Evolutionary conservation across 495 filamentous ascomycete species (phyloP), one percentile per base, ranked within the genome.

Genomic region (Xylaria scruposa): DNA sequence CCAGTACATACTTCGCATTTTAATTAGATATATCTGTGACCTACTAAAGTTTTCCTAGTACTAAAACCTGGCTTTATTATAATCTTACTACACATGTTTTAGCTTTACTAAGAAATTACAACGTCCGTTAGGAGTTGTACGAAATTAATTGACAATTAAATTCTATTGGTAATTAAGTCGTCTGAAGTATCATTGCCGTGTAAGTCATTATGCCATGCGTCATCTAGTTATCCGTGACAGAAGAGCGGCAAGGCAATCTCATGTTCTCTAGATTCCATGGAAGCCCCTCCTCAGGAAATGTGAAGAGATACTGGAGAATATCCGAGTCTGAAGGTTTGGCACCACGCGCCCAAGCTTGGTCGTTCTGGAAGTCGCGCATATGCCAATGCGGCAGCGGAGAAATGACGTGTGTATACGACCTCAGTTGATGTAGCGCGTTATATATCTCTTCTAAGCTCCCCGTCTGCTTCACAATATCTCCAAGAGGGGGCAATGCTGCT

Each of bases 371-470:
- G 6, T 31, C 10, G 63, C 19, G 24, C n/a, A 4, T 0, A 10
- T 51, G 17, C 19, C 13, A 51, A 13, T 38, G 19, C 17, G 17
- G 46, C 15, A 3, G 17, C 9, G 17, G 63, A 8, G 26, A 36
- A 26, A 53, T 21, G 7, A 7, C 44, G 5, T 53, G 26, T 53
- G 63, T 31, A 53, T 51, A 49, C 26, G 63, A 36, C 29, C 44
- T 66, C 46, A 66, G 63, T 10, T 53, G 21, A n/a, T 53, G 63
- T 15, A 66, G 4, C 12, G 62, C 62, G 9, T 42, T 42, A 49
- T 47, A 65, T 10, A 46, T 66, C 38, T 44, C 26, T n/a, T 31
- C 44, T 24, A 53, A 17, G 29, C 46, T 40, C 5, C 44, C 42
- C 2, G 63, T 66, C 0, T 66, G 29, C 29, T 66, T 66, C 2